Conservation (phyloP, 257 asterid genomes). For the Solanum megistacrolobum region DNA sequence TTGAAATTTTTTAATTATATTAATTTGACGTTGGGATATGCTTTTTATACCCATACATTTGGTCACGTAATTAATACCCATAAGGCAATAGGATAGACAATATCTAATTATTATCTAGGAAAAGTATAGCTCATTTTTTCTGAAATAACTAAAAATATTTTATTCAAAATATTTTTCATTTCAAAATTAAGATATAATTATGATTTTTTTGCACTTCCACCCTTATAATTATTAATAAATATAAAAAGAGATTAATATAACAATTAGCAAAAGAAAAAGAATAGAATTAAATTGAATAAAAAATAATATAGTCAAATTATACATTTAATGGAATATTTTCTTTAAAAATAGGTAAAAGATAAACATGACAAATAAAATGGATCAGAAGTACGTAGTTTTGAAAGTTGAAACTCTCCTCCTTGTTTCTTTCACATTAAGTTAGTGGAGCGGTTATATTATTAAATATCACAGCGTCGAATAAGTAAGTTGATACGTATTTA, state of each 20-base stretch:
- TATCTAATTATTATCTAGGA: neutral
- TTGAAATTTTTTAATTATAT: neutral
- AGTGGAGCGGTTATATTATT: neutral
- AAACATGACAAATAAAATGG: neutral
- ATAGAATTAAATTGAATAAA: neutral
- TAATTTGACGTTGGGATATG: neutral
- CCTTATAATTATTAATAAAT: neutral
- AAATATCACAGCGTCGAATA: too few relatives aligned
- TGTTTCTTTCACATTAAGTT: neutral
- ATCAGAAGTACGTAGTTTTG: neutral
- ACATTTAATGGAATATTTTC: neutral
- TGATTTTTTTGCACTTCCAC: neutral
- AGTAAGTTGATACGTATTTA: too few relatives aligned
- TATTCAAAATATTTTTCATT: neutral
- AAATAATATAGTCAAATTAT: neutral
- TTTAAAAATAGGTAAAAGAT: neutral
- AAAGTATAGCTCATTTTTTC: neutral
- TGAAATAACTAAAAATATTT: neutral
- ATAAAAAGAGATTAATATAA: neutral
- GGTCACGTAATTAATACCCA: slow-evolving; percentile 13
- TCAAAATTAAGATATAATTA: neutral
- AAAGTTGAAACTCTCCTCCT: neutral
- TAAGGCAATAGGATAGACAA: neutral
- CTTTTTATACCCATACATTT: neutral
- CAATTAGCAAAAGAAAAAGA: neutral